These are phyloP conservation scores for Cyclaneusma minus DNA, from an alignment of 2,329 filamentous ascomycete genomes.

Conservation along the genomic window DNA sequence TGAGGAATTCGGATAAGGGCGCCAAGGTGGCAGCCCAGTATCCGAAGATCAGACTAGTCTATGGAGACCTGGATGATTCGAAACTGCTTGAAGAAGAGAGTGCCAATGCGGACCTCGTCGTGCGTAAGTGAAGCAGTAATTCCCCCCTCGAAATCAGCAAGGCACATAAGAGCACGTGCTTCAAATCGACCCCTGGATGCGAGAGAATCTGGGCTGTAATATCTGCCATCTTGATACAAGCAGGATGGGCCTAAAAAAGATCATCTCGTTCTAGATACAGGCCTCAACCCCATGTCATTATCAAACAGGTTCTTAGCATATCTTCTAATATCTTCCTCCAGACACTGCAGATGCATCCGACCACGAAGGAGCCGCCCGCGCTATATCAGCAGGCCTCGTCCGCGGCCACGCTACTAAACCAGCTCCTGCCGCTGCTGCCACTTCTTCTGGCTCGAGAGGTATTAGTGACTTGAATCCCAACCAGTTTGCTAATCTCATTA, in stretches of 20 bases:
- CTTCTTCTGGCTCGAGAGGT: too few relatives aligned
- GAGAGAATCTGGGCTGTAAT: too few relatives aligned
- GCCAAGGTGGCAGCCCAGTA: constrained; percentile 27
- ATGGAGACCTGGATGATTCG: constrained; percentile 30
- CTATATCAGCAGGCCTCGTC: constrained; percentile 26
- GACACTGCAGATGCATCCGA: constrained; percentile 28
- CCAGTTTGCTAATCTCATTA: too few relatives aligned
- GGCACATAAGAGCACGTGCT: constrained; percentile 8
- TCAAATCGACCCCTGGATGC: constrained; percentile 1
- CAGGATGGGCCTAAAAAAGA: background rate
- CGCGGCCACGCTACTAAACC: too few relatives aligned
- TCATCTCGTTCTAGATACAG: too few relatives aligned
- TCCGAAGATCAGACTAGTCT: constrained; percentile 31
- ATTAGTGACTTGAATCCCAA: too few relatives aligned
- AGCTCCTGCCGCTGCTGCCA: too few relatives aligned
- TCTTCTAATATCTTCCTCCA: background rate
- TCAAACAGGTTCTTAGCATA: too few relatives aligned
- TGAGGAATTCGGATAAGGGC: constrained; percentile 31
- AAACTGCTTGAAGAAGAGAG: constrained; percentile 27
- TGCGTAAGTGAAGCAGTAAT: constrained; percentile 13
- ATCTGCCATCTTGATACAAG: background rate
- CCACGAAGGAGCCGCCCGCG: constrained; percentile 25
- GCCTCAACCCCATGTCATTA: too few relatives aligned
- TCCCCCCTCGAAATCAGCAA: constrained; percentile 1
- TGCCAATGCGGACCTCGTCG: constrained; percentile 31